Percentiles rank a stretch among this genome's conserved stretches.
phyloP scores from a whole-genome alignment of 1,284 basidiomycete genomes.

The Naganishia cerealis region DNA sequence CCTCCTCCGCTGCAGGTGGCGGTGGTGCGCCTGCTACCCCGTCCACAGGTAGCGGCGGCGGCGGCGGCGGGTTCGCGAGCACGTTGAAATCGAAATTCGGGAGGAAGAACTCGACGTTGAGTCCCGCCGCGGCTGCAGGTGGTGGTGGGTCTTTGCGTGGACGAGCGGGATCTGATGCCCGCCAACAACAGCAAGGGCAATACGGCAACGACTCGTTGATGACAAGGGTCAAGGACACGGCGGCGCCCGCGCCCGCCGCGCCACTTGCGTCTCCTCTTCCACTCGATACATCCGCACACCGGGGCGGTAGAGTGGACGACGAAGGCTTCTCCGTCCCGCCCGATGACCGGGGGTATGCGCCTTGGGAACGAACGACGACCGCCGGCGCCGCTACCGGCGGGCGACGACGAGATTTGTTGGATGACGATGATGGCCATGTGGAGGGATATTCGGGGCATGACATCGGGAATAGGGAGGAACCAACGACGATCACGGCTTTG shows the following conservation, averaged over 20 bases:
- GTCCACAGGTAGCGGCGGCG: slow-evolving; percentile 15
- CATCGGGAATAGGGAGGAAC: neutral
- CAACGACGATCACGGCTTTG: slow-evolving; percentile 29
- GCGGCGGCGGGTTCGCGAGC: slow-evolving; percentile 41
- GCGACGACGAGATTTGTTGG: slow-evolving; percentile 43
- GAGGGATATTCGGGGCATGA: slow-evolving; percentile 7
- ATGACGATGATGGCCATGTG: slow-evolving; percentile 45
- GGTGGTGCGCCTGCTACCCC: slow-evolving; percentile 7
- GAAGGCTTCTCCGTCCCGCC: slow-evolving; percentile 60
- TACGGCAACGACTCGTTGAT: neutral
- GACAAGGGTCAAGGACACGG: neutral
- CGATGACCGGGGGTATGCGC: slow-evolving; percentile 55
- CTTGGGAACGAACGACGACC: slow-evolving; percentile 53
- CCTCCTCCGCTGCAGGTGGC: slow-evolving; percentile 11
- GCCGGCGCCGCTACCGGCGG: no score
- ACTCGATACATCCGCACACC: neutral
- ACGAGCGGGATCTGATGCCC: slow-evolving; percentile 6
- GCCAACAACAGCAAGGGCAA: neutral
- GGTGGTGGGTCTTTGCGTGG: neutral
- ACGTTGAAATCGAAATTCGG: slow-evolving; percentile 54
- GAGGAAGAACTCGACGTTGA: slow-evolving; percentile 38
- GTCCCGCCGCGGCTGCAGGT: neutral
- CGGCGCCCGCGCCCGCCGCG: neutral
- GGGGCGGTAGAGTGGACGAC: slow-evolving; percentile 52
- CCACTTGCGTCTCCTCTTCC: neutral